A percentile compares a stretch with the other conserved stretches of the same genome.
Conservation (phyloP, 139 green algal species). For the Volvox reticuliferus region DNA sequence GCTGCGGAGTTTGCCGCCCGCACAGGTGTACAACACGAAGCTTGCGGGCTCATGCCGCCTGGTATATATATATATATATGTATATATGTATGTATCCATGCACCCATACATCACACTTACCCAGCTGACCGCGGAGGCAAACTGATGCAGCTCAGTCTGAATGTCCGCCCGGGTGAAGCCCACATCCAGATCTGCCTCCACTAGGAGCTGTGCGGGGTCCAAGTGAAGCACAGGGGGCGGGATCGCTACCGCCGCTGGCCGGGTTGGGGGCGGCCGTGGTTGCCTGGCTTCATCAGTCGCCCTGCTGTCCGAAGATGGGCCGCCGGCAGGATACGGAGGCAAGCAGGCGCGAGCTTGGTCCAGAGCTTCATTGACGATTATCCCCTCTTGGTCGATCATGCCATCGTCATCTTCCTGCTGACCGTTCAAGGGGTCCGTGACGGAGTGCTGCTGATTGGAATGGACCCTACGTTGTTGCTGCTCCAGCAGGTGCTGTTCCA, state of each 20-base stretch:
- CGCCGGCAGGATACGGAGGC: too few species aligned
- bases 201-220: constrained; percentile 21
- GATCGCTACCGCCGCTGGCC: background rate
- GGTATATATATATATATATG: too few species aligned
- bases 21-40: too few species aligned
- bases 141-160: background rate
- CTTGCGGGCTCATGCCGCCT: too few species aligned
- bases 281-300: too few species aligned
- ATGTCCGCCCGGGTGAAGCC: constrained; percentile 20
- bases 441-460: background rate
- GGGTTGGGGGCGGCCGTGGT: background rate
- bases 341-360: background rate
- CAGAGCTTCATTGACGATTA: background rate
- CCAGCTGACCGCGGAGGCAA: background rate
- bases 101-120: background rate
- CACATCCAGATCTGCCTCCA: constrained; percentile 18
- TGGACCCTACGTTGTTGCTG: background rate
- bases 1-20: too few species aligned
- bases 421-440: background rate
- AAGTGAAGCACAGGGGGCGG: constrained; percentile 1
- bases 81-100: too few species aligned
- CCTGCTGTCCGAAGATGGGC: too few species aligned
- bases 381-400: background rate
- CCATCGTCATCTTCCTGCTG: background rate
- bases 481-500: background rate